Evolutionary conservation across 202 grass and related monocot genomes (phyloP), one percentile per base, ranked within the genome.

Genomic region (Saccharum hybrid): DNA sequence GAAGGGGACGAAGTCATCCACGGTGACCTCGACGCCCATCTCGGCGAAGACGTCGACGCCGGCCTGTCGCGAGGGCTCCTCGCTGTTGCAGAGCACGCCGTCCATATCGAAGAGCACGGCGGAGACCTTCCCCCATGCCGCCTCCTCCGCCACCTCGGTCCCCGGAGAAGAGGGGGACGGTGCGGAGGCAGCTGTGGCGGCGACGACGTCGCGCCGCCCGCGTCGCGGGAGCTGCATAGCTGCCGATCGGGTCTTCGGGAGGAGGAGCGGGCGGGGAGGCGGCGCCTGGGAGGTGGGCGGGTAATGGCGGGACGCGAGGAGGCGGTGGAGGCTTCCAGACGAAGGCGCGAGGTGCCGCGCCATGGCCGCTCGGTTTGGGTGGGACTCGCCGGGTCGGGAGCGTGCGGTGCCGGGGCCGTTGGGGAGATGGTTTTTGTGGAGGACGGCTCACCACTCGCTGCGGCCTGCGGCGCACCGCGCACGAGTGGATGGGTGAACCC

Each of bases 71-170:
- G 96, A 99, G 6, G 83, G 87, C 84, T 96, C 93, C 88, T 96
- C 96, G 79, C 93, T 99, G 84, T 99, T 81, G 85, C 96, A 99
- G 72, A 99, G 89, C 46, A 96, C 96, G 81, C 93, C 91, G 62
- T 99, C 93, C 96, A 99, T 99, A 72, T 99, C 93, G 75, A 99
- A 99, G 75, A 99, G 91, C 79, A 99, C 93, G 36, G 93, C 96
- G 1, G 96, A 94, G 13, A 99, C 93, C 84, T 92, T 92, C 4
- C 89, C 96, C 96, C 93, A 94, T 12, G 81, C 77, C 40, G 76
- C 56, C 21, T 34, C 76, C 2, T 21, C 51, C 19, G 23, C 83
- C 38, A 48, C 75, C 61, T 41, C 89, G 12, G 66, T 82, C 40
- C 26, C 80, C 54, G 77, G 43, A 37, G 69, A 75, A 26, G 87